These are phyloP conservation scores for Botrytis squamosa DNA, from an alignment of 2,329 filamentous ascomycete genomes.

Conservation along the genomic window DNA sequence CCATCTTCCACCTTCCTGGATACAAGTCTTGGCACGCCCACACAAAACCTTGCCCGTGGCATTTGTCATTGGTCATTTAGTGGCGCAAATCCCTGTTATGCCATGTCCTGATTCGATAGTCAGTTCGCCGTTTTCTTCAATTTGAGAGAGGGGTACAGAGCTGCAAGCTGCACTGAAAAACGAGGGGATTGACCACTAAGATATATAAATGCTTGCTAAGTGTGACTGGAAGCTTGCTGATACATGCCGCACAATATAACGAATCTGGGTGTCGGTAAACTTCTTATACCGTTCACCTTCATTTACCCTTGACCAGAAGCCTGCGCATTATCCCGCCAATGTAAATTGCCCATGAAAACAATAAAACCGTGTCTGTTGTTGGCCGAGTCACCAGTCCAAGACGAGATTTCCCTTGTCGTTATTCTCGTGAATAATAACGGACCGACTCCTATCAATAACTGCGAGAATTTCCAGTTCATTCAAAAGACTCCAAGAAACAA, in stretches of 20 bases:
- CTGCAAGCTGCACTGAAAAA: constrained; percentile 3
- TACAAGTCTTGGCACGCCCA: constrained; percentile 1
- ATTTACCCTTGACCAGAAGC: constrained; percentile 18
- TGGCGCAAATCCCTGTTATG: constrained; percentile 9
- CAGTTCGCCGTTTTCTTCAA: constrained; percentile 16
- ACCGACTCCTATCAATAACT: constrained; percentile 18
- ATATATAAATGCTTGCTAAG: constrained; percentile 14
- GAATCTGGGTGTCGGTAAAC: constrained; percentile 19
- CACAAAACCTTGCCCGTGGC: constrained; percentile 7
- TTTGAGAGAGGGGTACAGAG: not conserved
- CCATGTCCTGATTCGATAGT: constrained; percentile 8
- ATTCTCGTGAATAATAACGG: constrained; percentile 16
- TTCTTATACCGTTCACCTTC: constrained; percentile 1
- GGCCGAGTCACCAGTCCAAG: constrained; percentile 17
- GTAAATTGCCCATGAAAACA: constrained; percentile 26
- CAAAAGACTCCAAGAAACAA: constrained; percentile 7
- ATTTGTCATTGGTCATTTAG: constrained; percentile 17
- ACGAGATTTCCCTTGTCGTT: not conserved
- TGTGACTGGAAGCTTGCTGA: not conserved
- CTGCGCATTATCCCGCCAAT: constrained; percentile 22
- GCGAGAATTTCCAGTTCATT: constrained; percentile 9
- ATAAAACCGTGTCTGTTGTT: constrained; percentile 20
- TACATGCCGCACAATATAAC: constrained; percentile 15
- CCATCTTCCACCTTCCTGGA: not conserved
- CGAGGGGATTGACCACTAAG: constrained; percentile 9